Conservation (phyloP, 768 basidiomycete species). For the Leccinum obscurum region DNA sequence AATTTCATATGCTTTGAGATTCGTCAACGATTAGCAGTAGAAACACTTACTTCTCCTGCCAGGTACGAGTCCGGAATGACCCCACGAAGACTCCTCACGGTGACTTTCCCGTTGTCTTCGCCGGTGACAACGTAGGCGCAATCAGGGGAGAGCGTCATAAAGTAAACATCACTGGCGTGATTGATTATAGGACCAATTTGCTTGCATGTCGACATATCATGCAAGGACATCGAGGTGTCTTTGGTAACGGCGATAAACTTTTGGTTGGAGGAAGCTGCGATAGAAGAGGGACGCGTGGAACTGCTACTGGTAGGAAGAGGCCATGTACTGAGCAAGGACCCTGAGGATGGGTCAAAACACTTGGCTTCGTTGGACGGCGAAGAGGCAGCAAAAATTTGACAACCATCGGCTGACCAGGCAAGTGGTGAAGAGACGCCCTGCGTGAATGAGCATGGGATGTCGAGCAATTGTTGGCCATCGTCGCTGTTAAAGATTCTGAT, state of each 20-base stretch:
- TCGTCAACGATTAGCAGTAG: not conserved
- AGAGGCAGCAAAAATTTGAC: not conserved
- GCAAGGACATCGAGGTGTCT: not conserved
- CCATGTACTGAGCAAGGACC: not conserved
- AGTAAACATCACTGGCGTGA: not conserved
- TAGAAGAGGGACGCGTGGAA: not conserved
- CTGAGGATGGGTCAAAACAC: not conserved
- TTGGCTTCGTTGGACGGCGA: not conserved
- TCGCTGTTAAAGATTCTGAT: too few relatives aligned
- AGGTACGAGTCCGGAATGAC: constrained; percentile 1
- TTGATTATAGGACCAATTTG: not conserved
- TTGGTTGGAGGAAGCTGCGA: not conserved
- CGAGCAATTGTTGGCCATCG: too few relatives aligned
- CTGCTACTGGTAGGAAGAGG: not conserved
- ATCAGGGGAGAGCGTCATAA: not conserved
- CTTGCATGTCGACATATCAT: not conserved
- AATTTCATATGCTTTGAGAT: not conserved
- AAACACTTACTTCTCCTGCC: too few relatives aligned
- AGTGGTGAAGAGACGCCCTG: too few relatives aligned
- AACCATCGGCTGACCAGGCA: not conserved
- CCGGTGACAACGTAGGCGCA: not conserved
- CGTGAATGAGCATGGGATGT: too few relatives aligned
- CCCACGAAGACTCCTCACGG: not conserved
- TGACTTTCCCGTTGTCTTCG: not conserved
- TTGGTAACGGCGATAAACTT: not conserved